Base-by-base conservation (phyloP, 371 early-diverging fungal species). In the Lichtheimia corymbifera region DNA sequence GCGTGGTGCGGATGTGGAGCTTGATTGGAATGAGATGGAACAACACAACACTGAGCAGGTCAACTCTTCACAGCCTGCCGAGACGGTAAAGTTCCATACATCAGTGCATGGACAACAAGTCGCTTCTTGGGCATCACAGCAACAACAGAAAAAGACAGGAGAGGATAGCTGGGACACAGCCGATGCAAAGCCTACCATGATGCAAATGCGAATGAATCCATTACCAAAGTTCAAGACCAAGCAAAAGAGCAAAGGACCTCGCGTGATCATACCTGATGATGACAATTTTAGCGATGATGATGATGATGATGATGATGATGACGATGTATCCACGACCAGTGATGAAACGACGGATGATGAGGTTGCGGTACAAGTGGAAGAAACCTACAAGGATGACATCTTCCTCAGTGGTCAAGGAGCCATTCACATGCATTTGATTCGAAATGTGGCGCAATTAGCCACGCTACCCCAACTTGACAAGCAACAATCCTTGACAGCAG, bases 161-260 rank as follows among this genome's bases (percentile, higher is more conserved):
- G 43, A 63, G 15, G 65, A 72, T 24, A 50, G 54, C 25, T 77
- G 77, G 77, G 51, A 61, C 11, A 43, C 27, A 1, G 7, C 63
- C 44, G 63, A 67, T 5, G 72, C 63, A 13, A 49, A 60, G 13
- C 74, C 74, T 4, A 70, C 65, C 15, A 57, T 64, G 0, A 77
- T 77, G 77, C 43, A 47, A 17, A 74, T 74, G 67, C 68, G 61
- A n/a, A 41, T 77, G 59, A 64, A 63, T 15, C 58, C 61, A 20
- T 43, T 64, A 2, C 70, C 74, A 5, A 64, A 63, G 1, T 56
- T 68, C 27, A 66, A 61, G 6, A 56, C 54, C 17, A 68, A 63
- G 20, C 12, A 9, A 2, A 66, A 61, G 35, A 61, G 55, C 18
- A 53, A 22, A 9, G 77, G 77, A 0, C 77, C 77, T 7, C 65